A percentile compares a stretch with the other conserved stretches of the same genome.
These are phyloP conservation scores for Viscum album DNA, from an alignment of 177 flowering plant genomes.

Conservation along the genomic window DNA sequence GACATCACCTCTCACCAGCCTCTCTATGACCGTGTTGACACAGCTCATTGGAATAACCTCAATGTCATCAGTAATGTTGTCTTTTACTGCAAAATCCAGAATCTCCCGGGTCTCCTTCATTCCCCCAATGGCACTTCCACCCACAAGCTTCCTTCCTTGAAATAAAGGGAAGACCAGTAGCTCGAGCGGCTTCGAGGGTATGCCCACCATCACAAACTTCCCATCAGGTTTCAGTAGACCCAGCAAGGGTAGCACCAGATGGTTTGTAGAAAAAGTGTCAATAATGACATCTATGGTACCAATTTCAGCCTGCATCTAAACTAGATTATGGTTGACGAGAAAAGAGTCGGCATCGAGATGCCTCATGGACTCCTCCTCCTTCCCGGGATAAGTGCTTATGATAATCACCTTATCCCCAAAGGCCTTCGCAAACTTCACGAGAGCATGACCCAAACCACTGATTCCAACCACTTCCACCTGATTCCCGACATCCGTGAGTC, in stretches of 20 bases:
- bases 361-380: background rate
- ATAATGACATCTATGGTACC: conserved; percentile 5
- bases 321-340: background rate
- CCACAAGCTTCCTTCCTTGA: conserved; percentile 3
- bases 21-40: conserved; percentile 7
- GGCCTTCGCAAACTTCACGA: conserved; percentile 5
- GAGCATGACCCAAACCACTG: conserved; percentile 2
- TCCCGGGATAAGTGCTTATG: background rate
- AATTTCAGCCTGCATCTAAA: background rate
- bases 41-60: conserved; percentile 2
- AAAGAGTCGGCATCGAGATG: background rate
- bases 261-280: conserved; percentile 1
- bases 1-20: conserved; percentile 1
- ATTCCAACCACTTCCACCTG: conserved; percentile 2
- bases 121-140: conserved; percentile 5
- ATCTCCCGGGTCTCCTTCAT: conserved; percentile 6
- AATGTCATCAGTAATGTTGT: background rate
- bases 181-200: conserved; percentile 1
- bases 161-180: background rate
- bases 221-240: background rate
- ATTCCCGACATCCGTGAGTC: background rate
- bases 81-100: background rate
- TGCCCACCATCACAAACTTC: background rate
- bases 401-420: conserved; percentile 6
- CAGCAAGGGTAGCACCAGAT: background rate